Base-by-base conservation (phyloP, 2,329 filamentous ascomycete species). In the Colletotrichum limetticola region DNA sequence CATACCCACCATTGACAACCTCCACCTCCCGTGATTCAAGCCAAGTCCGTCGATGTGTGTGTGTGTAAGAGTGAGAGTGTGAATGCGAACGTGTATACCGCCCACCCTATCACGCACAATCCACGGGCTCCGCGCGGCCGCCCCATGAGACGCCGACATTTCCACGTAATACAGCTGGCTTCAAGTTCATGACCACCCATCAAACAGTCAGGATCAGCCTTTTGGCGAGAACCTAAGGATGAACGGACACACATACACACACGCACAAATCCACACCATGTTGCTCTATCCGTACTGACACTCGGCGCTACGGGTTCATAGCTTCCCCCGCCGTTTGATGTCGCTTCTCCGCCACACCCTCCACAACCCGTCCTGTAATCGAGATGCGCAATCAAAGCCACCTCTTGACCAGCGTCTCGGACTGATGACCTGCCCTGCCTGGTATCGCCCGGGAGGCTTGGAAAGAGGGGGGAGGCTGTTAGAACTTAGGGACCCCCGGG, bases 371-470 rank as follows among this genome's bases (percentile, higher is more conserved):
- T 64, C 70, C 66, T 72, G 46, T 60, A 70, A 70, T 70, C 52
- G 66, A 72, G 66, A 70, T 61, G 46, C 46, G 55, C 66, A 65
- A 72, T 60, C 35, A 72, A 52, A 30, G 69, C 66, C 66, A 56
- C 64, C 66, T 69, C 60, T 61, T 9, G 42, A 60, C 70, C 70
- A 63, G 66, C 70, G 70, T 70, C 70, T 72, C 70, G 70, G 70
- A 72, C 70, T 72, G 66, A 72, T 70, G 66, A 70, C 30, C 70
- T 64, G 28, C 19, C 30, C 70, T 64, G 22, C 12, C 30, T 59
- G 37, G 19, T n/a, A 7, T 30, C 28, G 22, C 35, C 49, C 24
- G 28, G 16, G 35, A 42, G 35, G 35, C 35, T 16, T 6, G 7
- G 35, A 37, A 46, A 46, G 42, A 16, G 16, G 19, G 16, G 42